A percentile compares a stretch with the other conserved stretches of the same genome.
Conservation (phyloP, 768 basidiomycete species). For the Suillus alpinus region DNA sequence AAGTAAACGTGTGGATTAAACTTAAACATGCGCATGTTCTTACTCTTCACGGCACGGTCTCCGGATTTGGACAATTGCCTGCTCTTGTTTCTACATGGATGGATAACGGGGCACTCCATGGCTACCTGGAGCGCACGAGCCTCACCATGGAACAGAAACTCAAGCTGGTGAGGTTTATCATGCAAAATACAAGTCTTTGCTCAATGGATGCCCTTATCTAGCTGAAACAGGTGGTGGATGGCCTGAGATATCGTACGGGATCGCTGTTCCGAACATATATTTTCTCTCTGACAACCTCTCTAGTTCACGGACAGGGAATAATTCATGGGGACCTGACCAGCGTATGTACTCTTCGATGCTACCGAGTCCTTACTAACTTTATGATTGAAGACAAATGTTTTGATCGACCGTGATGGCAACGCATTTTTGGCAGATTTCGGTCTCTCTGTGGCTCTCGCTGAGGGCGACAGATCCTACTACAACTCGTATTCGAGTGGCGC, state of each 20-base stretch:
- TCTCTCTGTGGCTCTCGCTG: background rate
- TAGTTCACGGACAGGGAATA: background rate
- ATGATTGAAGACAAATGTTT: background rate
- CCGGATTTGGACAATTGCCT: background rate
- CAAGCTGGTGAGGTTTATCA: background rate
- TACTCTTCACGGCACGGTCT: background rate
- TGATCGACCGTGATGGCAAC: background rate
- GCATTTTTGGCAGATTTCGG: background rate
- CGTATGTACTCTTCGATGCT: background rate
- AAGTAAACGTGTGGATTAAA: background rate
- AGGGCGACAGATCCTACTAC: background rate
- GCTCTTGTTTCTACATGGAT: background rate
- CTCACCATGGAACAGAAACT: background rate
- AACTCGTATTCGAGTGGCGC: background rate
- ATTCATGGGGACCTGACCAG: background rate
- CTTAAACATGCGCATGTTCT: background rate
- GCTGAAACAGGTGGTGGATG: background rate
- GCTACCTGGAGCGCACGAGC: background rate
- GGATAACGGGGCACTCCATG: background rate
- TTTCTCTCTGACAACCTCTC: background rate
- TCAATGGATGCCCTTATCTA: background rate
- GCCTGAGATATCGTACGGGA: background rate
- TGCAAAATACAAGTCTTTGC: background rate
- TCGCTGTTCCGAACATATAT: background rate
- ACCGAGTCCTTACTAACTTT: background rate